Evolutionary conservation across 179 eudicot genomes (phyloP).

Genomic region (Beta macrorhiza): DNA sequence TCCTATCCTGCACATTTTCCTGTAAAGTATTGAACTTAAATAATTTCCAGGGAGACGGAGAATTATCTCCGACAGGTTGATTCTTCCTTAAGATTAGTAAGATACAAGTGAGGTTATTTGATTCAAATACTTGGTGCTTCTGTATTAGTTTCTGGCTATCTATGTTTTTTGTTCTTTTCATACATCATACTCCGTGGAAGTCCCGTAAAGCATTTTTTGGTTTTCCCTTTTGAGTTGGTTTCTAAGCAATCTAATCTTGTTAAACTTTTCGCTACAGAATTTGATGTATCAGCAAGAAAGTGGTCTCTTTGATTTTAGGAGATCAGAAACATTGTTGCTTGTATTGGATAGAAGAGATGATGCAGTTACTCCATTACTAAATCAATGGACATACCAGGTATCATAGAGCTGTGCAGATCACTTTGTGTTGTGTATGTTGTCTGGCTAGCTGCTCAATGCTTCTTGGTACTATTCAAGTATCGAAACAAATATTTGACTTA

Average conservation of each 20-base stretch:
- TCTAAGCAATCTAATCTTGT: slow-evolving; percentile 10
- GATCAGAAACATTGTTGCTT: slow-evolving; percentile 73
- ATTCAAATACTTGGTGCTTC: slow-evolving; percentile 10
- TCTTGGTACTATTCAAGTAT: slow-evolving; percentile 13
- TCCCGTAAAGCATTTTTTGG: neutral
- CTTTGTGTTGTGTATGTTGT: slow-evolving; percentile 11
- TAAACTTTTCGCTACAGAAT: slow-evolving; percentile 45
- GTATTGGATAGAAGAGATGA: slow-evolving; percentile 85
- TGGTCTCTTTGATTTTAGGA: slow-evolving; percentile 90
- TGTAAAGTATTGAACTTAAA: neutral
- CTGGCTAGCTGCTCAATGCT: slow-evolving; percentile 18
- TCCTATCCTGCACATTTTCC: neutral
- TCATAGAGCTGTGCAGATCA: slow-evolving; percentile 14
- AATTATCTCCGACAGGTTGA: slow-evolving; percentile 7
- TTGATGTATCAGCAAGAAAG: slow-evolving; percentile 94
- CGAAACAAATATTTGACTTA: slow-evolving; percentile 25
- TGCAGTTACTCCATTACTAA: slow-evolving; percentile 87
- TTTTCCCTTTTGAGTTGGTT: neutral
- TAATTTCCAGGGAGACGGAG: neutral
- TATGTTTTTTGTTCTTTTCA: neutral
- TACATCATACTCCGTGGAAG: too few relatives aligned
- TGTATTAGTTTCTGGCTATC: slow-evolving; percentile 5
- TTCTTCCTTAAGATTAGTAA: slow-evolving; percentile 3
- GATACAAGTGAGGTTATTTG: neutral
- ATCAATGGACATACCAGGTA: slow-evolving; percentile 98